Evolutionary conservation across 2,329 filamentous ascomycete genomes (phyloP).

Genomic region (Falciphora oryzae): DNA sequence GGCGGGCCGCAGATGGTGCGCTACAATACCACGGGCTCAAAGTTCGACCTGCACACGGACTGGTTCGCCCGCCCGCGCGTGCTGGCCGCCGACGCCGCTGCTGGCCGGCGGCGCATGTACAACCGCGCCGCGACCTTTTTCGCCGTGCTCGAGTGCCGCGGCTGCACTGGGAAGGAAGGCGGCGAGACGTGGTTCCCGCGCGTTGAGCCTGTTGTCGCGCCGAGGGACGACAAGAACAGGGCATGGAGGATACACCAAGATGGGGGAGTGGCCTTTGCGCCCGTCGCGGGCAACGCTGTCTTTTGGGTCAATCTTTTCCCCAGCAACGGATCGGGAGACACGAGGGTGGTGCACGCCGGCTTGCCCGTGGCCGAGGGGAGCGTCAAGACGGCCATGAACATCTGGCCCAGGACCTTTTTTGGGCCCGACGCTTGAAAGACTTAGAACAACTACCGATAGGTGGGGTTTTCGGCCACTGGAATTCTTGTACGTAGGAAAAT

Average conservation of each 20-base stretch:
- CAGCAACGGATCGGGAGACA: constrained; percentile 28
- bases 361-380: constrained; percentile 32
- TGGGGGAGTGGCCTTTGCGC: constrained; percentile 31
- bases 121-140: constrained; percentile 34
- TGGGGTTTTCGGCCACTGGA: neutral
- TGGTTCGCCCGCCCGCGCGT: constrained; percentile 27
- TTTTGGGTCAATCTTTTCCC: constrained; percentile 37
- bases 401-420: constrained; percentile 29
- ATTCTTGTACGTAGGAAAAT: too few relatives aligned
- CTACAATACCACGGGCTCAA: constrained; percentile 28
- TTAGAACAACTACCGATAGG: neutral
- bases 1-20: constrained; percentile 32
- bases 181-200: constrained; percentile 36
- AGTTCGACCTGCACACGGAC: constrained; percentile 32
- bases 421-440: constrained; percentile 19
- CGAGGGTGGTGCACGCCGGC: constrained; percentile 29
- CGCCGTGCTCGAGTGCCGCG: constrained; percentile 26
- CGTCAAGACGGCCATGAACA: constrained; percentile 38
- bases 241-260: constrained; percentile 29
- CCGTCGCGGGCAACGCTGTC: constrained; percentile 32
- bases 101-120: constrained; percentile 19
- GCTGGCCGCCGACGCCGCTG: constrained; percentile 14
- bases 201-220: constrained; percentile 16
- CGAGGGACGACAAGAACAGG: neutral
- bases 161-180: constrained; percentile 16